These are phyloP conservation scores for Eutrema salsugineum DNA, from an alignment of 441 rosid genomes.

Conservation along the genomic window DNA sequence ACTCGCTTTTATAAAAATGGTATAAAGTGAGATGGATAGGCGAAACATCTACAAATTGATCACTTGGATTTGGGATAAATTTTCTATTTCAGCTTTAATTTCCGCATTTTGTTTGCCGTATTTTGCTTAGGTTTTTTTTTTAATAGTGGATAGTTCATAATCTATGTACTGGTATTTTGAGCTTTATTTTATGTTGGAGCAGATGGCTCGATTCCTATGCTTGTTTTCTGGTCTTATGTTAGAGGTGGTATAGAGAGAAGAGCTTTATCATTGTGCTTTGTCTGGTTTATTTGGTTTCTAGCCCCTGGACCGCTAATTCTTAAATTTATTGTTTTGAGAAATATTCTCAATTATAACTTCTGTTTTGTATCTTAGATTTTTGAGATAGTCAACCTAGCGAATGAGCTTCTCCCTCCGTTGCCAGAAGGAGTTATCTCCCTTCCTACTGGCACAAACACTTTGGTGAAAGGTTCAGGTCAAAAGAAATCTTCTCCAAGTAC, in stretches of 20 bases:
- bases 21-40: not conserved
- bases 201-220: not conserved
- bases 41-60: not conserved
- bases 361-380: conserved; percentile 55
- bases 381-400: conserved; percentile 99
- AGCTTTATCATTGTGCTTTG: not conserved
- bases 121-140: not conserved
- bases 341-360: not conserved
- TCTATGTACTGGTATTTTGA: not conserved
- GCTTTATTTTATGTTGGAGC: conserved; percentile 1
- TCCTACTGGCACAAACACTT: conserved; percentile 67
- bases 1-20: not conserved
- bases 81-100: not conserved
- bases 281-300: not conserved
- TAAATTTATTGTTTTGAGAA: not conserved
- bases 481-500: conserved; percentile 67
- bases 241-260: not conserved
- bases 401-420: conserved; percentile 97
- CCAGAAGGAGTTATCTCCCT: conserved; percentile 93
- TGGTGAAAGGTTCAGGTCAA: conserved; percentile 69
- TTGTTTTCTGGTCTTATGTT: not conserved
- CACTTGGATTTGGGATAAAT: not conserved
- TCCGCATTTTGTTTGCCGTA: not conserved
- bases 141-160: conserved; percentile 1
- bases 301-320: not conserved